Conservation (phyloP, 139 green algal genomes). For the Chlamydomonas sp. region DNA sequence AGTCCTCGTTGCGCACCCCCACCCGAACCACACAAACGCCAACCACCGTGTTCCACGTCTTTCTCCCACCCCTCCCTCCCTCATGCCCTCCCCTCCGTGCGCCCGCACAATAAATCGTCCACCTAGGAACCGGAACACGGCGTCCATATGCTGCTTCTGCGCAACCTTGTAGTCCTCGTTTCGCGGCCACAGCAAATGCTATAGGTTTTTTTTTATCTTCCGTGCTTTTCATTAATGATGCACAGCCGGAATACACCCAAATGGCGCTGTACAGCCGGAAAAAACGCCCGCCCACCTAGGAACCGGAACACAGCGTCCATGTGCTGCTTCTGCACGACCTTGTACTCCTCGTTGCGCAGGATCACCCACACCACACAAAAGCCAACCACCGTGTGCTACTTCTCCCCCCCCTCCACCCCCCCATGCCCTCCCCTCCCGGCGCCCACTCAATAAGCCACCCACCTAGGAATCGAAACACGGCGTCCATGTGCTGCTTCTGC, state of each 20-base stretch:
- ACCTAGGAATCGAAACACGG: slow-evolving; percentile 31
- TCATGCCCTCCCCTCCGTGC: no score
- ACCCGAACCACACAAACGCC: background rate
- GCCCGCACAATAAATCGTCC: no score
- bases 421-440: no score
- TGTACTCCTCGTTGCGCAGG: slow-evolving; percentile 49
- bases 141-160: slow-evolving; percentile 32
- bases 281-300: slow-evolving; percentile 24
- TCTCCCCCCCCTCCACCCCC: no score
- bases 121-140: slow-evolving; percentile 34
- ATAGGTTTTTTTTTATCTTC: no score
- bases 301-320: slow-evolving; percentile 36
- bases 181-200: slow-evolving; percentile 45
- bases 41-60: background rate
- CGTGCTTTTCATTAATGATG: no score
- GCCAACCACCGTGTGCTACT: no score
- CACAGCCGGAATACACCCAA: background rate
- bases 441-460: background rate
- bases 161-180: slow-evolving; percentile 46
- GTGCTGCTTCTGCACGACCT: slow-evolving; percentile 29
- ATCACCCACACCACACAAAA: slow-evolving; percentile 12
- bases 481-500: slow-evolving; percentile 29
- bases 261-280: background rate
- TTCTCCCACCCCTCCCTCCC: background rate
- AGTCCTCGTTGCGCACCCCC: slow-evolving; percentile 45